Conservation (phyloP, 1,284 basidiomycete species). For the Moniliella sp. region DNA sequence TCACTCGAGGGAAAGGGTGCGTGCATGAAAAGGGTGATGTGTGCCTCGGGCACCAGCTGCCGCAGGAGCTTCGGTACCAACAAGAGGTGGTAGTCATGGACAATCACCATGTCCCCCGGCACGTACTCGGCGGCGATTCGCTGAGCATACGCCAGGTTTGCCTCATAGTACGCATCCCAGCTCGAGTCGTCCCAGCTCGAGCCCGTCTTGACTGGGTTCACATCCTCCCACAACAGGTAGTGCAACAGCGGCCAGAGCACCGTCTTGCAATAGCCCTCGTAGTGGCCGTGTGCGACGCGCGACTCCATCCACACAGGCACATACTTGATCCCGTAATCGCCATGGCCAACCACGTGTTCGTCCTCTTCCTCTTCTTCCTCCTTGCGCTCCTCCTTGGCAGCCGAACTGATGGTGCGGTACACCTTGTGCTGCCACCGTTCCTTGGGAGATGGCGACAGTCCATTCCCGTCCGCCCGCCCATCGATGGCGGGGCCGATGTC, state of each 20-base stretch:
- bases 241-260: conserved; percentile 95
- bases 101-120: conserved; percentile 57
- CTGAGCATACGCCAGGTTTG: conserved; percentile 65
- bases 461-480: too few species aligned
- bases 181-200: conserved; percentile 52
- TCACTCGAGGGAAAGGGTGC: conserved; percentile 92
- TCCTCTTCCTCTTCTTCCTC: conserved; percentile 41
- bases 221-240: conserved; percentile 92
- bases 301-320: conserved; percentile 85
- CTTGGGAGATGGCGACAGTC: too few species aligned
- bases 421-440: conserved; percentile 14
- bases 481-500: conserved; percentile 13
- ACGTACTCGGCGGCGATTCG: conserved; percentile 53
- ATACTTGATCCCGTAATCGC: conserved; percentile 40
- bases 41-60: conserved; percentile 50
- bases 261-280: conserved; percentile 82
- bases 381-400: conserved; percentile 38
- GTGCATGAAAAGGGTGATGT: conserved; percentile 77
- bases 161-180: conserved; percentile 66
- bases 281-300: conserved; percentile 71
- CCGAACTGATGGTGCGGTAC: conserved; percentile 15
- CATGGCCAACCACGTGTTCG: conserved; percentile 12
- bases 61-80: conserved; percentile 69
- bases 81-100: conserved; percentile 55
- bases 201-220: too few species aligned